phyloP scores from a whole-genome alignment of 2,329 filamentous ascomycete species.

The Cladosporium oxysporum region DNA sequence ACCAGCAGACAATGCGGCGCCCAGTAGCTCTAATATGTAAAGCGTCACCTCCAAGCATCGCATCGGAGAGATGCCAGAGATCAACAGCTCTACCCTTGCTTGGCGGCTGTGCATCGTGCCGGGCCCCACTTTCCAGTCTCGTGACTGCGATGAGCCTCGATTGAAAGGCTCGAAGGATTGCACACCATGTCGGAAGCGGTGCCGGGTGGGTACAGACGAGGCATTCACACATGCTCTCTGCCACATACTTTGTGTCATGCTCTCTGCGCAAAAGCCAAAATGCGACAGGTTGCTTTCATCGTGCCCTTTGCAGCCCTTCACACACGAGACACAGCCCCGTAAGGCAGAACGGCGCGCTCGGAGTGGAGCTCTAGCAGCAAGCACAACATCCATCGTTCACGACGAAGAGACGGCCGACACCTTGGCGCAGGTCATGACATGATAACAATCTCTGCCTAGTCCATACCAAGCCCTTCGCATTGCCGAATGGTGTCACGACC shows the following conservation, averaged over 20 bases:
- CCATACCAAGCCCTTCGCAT: slow-evolving; percentile 11
- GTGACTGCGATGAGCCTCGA: slow-evolving; percentile 18
- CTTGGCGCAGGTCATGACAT: not conserved
- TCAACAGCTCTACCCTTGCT: slow-evolving; percentile 10
- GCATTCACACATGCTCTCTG: not conserved
- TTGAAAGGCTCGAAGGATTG: slow-evolving; percentile 4
- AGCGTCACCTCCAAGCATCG: not conserved
- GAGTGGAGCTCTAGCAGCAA: not conserved
- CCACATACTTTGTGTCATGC: not conserved
- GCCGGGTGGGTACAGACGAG: not conserved
- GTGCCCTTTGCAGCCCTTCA: not conserved
- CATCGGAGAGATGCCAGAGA: not conserved
- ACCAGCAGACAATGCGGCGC: not conserved
- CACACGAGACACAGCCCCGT: not conserved
- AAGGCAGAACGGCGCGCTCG: not conserved
- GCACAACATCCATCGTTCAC: not conserved
- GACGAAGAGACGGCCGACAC: not conserved
- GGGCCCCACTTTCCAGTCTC: slow-evolving; percentile 8
- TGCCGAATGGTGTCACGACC: not conserved
- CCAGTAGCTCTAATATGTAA: slow-evolving; percentile 10
- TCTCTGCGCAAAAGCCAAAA: not conserved
- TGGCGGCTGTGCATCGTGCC: slow-evolving; percentile 14
- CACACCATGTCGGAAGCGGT: not conserved
- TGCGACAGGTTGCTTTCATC: slow-evolving; percentile 1
- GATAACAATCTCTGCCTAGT: not conserved